Evolutionary conservation across 345 rosid species (phyloP).

Genomic region (Chamaenerion angustifolium): DNA sequence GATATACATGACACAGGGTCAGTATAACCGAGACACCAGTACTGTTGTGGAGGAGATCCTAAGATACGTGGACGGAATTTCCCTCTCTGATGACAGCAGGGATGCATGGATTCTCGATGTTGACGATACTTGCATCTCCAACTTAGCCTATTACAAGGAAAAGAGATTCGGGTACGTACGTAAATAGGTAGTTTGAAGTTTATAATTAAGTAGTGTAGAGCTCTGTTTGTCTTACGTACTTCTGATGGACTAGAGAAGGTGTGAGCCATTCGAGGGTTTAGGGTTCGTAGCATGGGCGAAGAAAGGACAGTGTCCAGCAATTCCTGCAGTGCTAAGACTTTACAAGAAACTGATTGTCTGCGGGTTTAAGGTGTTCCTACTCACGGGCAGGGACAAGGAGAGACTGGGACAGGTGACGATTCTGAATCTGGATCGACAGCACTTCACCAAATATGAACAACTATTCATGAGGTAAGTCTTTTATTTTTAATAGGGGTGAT

Average conservation of each 20-base stretch:
- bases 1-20: slow-evolving; percentile 64
- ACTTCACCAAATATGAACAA: slow-evolving; percentile 51
- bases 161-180: slow-evolving; percentile 69
- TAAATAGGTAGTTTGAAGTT: too few relatives aligned
- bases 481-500: too few relatives aligned
- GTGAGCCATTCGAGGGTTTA: slow-evolving; percentile 67
- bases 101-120: slow-evolving; percentile 90
- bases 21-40: slow-evolving; percentile 44
- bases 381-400: slow-evolving; percentile 72
- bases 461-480: slow-evolving; percentile 45
- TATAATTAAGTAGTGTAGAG: too few relatives aligned
- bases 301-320: slow-evolving; percentile 56
- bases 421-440: slow-evolving; percentile 48
- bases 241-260: slow-evolving; percentile 27
- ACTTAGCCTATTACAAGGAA: slow-evolving; percentile 47
- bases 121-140: slow-evolving; percentile 88
- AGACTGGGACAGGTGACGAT: slow-evolving; percentile 40
- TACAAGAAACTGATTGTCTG: slow-evolving; percentile 24
- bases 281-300: slow-evolving; percentile 62
- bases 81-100: slow-evolving; percentile 32
- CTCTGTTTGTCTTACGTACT: too few relatives aligned
- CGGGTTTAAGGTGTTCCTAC: slow-evolving; percentile 58
- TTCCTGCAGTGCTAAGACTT: slow-evolving; percentile 43
- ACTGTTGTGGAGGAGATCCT: slow-evolving; percentile 35
- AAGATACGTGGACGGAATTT: slow-evolving; percentile 26